Base-by-base conservation (phyloP, 345 rosid genomes). In the Populus alba region DNA sequence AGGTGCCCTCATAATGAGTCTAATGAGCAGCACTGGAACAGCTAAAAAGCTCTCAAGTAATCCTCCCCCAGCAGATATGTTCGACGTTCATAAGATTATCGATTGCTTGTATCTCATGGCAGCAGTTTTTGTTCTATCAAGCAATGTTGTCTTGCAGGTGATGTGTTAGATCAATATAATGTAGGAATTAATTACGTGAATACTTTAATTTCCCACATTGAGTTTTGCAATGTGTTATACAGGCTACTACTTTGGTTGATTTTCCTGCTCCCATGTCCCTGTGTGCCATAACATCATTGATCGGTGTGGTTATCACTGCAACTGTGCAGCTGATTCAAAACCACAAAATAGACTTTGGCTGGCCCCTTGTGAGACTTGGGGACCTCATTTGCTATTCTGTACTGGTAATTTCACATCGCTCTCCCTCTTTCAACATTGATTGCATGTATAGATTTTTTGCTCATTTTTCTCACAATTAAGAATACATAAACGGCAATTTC, bases 261-360 rank as follows among this genome's bases (percentile, higher is more conserved):
- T 94, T 97, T 82, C 96, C 97, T 0, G 99, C 98, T n/a, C 99
- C 99, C 0, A 88, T 93, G 67, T 94, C 98, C 1, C 66, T 94
- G 76, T 89, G 88, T 78, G 96, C 92, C 22, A 82, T 90, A 77
- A 91, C 94, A 59, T 90, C 97, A 13, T 80, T 92, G 71, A 83
- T 94, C 4, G 99, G 98, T 49, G 90, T 88, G 66, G 25, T 91
- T 76, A 83, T 83, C 71, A 91, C 98, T 61, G 84, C 86, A 25
- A 31, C 77, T 39, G 85, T 87, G 16, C 85, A 90, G 43, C 47
- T 92, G 49, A 38, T 89, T 33, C 85, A 88, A 80, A 85, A 83
- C 75, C 83, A 79, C 62, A 78, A 51, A 9, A 10, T 86, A 31
- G 83, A 83, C 45, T 77, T 81, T 10, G 84, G 84, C 22, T 83